These are phyloP conservation scores for Gilbertella persicaria DNA, from an alignment of 371 early-diverging fungal species.

Conservation along the genomic window DNA sequence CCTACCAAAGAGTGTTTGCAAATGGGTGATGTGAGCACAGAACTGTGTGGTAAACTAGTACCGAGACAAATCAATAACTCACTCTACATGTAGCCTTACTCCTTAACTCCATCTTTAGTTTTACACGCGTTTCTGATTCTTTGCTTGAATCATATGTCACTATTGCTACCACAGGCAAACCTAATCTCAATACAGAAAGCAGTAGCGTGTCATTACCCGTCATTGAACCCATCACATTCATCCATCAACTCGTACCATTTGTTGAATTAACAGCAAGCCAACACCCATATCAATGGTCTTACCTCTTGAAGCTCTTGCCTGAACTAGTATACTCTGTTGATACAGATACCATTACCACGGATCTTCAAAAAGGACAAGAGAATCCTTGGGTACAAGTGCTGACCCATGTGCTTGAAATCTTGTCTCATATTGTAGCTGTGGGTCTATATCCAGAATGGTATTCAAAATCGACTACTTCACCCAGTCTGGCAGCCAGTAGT, in stretches of 20 bases:
- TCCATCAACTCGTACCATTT: constrained; percentile 17
- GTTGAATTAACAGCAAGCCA: constrained; percentile 22
- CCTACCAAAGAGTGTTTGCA: constrained; percentile 40
- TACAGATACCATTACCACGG: constrained; percentile 27
- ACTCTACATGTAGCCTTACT: constrained; percentile 27
- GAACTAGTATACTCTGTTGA: constrained; percentile 19
- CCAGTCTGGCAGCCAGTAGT: not conserved
- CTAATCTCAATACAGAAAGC: not conserved
- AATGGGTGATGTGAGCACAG: constrained; percentile 16
- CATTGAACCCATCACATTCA: constrained; percentile 17
- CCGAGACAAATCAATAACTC: not conserved
- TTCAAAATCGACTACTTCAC: not conserved
- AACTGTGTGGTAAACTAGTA: constrained; percentile 33
- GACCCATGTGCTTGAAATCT: constrained; percentile 22
- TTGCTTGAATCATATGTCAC: constrained; percentile 42
- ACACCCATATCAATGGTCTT: constrained; percentile 42
- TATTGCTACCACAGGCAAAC: constrained; percentile 26
- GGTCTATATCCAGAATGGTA: constrained; percentile 30
- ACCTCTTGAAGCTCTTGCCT: constrained; percentile 28
- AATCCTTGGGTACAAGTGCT: constrained; percentile 28
- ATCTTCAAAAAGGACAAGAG: constrained; percentile 15
- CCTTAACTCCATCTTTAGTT: constrained; percentile 36
- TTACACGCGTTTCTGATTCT: constrained; percentile 31
- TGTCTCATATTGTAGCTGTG: constrained; percentile 33
- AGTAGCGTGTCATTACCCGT: not conserved